Percentiles rank a stretch among this genome's conserved stretches.
Conservation (phyloP, 148 eudicot species). For the Arbutus unedo region DNA sequence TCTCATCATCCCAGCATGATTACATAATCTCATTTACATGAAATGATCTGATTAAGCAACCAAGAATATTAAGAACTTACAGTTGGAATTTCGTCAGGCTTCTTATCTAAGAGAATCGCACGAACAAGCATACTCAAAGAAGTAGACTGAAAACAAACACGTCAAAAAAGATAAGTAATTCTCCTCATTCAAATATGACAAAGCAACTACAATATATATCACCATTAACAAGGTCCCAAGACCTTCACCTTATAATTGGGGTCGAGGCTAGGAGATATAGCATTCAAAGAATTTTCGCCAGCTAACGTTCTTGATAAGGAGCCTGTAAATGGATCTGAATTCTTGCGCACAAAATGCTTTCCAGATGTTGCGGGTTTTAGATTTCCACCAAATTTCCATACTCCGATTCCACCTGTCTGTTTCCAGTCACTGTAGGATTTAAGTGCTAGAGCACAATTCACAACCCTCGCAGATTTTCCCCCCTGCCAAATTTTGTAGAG, state of each 20-base stretch:
- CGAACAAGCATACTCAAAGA: slow-evolving; percentile 83
- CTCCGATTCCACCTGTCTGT: slow-evolving; percentile 76
- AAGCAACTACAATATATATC: slow-evolving; percentile 6
- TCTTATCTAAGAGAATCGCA: slow-evolving; percentile 71
- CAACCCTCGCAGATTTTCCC: slow-evolving; percentile 84
- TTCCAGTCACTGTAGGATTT: slow-evolving; percentile 89
- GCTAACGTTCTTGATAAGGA: slow-evolving; percentile 55
- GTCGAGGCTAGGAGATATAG: slow-evolving; percentile 42
- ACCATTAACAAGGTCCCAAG: slow-evolving; percentile 10
- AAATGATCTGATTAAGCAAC: neutral
- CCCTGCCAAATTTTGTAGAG: slow-evolving; percentile 46
- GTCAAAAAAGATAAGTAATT: neutral
- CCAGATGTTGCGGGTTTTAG: slow-evolving; percentile 51
- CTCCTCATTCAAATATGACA: slow-evolving; percentile 3
- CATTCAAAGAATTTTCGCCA: slow-evolving; percentile 54
- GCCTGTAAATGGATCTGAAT: slow-evolving; percentile 82
- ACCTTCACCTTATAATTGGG: slow-evolving; percentile 45
- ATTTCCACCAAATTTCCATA: slow-evolving; percentile 91
- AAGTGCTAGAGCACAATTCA: slow-evolving; percentile 81
- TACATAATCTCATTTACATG: neutral
- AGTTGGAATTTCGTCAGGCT: slow-evolving; percentile 91
- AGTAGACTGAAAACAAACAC: slow-evolving; percentile 56
- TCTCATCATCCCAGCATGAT: neutral
- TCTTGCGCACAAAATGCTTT: slow-evolving; percentile 77
- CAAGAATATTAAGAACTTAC: slow-evolving; percentile 36